These are phyloP conservation scores for Torulaspora quercuum DNA, from an alignment of 805 yeast species.

Conservation along the genomic window DNA sequence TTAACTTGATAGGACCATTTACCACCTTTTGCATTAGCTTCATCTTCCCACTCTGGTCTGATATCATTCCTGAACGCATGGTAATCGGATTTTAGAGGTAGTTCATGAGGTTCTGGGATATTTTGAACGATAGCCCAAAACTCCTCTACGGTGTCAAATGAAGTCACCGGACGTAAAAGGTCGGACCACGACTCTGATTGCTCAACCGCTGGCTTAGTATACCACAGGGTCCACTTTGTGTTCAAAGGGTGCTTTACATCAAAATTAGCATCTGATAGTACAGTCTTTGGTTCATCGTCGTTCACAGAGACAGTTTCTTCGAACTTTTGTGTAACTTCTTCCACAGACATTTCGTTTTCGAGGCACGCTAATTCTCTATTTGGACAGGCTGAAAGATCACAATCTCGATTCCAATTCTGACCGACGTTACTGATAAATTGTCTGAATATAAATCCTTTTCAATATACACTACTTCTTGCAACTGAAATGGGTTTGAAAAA, in stretches of 20 bases:
- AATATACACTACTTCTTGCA: background rate
- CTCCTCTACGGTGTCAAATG: constrained; percentile 93
- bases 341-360: constrained; percentile 33
- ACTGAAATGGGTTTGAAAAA: too few relatives aligned
- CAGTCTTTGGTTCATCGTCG: constrained; percentile 30
- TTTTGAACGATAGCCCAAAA: constrained; percentile 98
- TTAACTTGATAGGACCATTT: constrained; percentile 84
- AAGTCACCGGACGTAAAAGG: constrained; percentile 85
- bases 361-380: background rate
- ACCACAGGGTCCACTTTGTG: constrained; percentile 95
- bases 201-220: constrained; percentile 86
- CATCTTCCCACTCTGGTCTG: constrained; percentile 99
- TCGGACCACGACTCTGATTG: constrained; percentile 86
- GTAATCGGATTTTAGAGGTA: constrained; percentile 90
- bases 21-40: constrained; percentile 83
- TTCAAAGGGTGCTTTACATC: constrained; percentile 73
- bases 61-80: constrained; percentile 91
- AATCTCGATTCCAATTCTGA: constrained; percentile 1
- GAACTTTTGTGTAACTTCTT: constrained; percentile 36
- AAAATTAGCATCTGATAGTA: constrained; percentile 32
- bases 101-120: constrained; percentile 84
- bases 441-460: too few relatives aligned
- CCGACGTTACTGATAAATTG: too few relatives aligned
- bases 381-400: background rate
- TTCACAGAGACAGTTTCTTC: constrained; percentile 30